Evolutionary conservation across 2,329 filamentous ascomycete species (phyloP).

Genomic region (Neonectria ditissima): DNA sequence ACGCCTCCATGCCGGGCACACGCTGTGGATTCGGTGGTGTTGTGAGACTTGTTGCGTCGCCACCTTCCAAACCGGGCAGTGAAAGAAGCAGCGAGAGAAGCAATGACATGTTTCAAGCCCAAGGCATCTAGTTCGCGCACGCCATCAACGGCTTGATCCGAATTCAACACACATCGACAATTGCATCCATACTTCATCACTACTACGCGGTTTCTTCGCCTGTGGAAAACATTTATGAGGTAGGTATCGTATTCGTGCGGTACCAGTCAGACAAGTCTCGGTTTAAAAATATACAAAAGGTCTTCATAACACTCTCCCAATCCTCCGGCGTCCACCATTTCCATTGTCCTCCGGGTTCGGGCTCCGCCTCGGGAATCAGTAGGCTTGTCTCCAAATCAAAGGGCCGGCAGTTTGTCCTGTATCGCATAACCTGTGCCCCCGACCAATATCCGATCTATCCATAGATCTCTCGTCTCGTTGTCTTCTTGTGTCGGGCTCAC

Average conservation of each 20-base stretch:
- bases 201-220: not conserved
- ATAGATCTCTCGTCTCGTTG: slow-evolving; percentile 23
- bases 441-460: slow-evolving; percentile 13
- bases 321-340: slow-evolving; percentile 5
- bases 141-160: no score
- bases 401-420: slow-evolving; percentile 1
- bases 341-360: slow-evolving; percentile 4
- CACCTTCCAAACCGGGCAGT: not conserved
- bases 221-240: not conserved
- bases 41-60: not conserved
- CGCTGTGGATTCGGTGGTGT: not conserved
- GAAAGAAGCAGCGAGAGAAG: no score
- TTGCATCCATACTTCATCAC: not conserved
- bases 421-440: slow-evolving; percentile 3
- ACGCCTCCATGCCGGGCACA: slow-evolving; percentile 3
- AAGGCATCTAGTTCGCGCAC: not conserved
- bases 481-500: slow-evolving; percentile 27
- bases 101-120: not conserved
- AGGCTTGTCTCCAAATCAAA: slow-evolving; percentile 8
- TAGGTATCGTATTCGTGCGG: slow-evolving; percentile 23
- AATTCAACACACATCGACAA: no score
- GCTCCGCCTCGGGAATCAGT: slow-evolving; percentile 19
- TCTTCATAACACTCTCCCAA: slow-evolving; percentile 20
- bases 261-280: slow-evolving; percentile 20
- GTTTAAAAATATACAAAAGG: slow-evolving; percentile 21